Percentiles rank a stretch among this genome's conserved stretches.
phyloP scores from a whole-genome alignment of 345 rosid species.

The Odontarrhena argentea region DNA sequence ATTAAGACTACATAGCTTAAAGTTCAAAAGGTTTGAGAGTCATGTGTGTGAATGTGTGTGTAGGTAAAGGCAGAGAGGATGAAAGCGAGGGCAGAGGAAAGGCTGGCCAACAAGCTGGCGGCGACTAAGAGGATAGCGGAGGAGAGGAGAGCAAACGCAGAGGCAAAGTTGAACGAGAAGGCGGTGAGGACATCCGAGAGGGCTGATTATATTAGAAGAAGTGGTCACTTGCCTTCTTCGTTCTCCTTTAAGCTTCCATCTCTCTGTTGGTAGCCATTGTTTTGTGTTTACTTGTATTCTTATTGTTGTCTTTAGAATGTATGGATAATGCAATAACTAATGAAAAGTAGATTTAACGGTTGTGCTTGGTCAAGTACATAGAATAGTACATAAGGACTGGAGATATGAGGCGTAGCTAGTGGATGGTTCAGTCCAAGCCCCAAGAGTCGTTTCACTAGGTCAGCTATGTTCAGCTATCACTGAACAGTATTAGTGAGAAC shows the following conservation, averaged over 20 bases:
- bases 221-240: conserved; percentile 77
- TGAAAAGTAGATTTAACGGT: neutral
- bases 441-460: neutral
- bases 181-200: conserved; percentile 72
- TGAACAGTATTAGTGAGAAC: neutral
- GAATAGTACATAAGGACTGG: neutral
- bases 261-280: conserved; percentile 63
- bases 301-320: conserved; percentile 24
- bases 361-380: conserved; percentile 9
- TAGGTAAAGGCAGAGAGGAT: conserved; percentile 84
- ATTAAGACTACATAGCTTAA: no score
- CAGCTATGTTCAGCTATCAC: neutral
- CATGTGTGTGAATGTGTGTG: conserved; percentile 1
- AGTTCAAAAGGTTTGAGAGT: neutral
- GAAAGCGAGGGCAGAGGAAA: conserved; percentile 89
- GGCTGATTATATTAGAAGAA: conserved; percentile 84
- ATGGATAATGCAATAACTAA: conserved; percentile 34
- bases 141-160: conserved; percentile 84
- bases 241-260: conserved; percentile 75
- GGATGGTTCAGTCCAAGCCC: conserved; percentile 1
- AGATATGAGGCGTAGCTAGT: neutral
- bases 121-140: conserved; percentile 78
- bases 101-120: conserved; percentile 63
- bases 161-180: conserved; percentile 76
- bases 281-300: conserved; percentile 5